phyloP scores from a whole-genome alignment of 306 rosid genomes.

The Vachellia collinsii region DNA sequence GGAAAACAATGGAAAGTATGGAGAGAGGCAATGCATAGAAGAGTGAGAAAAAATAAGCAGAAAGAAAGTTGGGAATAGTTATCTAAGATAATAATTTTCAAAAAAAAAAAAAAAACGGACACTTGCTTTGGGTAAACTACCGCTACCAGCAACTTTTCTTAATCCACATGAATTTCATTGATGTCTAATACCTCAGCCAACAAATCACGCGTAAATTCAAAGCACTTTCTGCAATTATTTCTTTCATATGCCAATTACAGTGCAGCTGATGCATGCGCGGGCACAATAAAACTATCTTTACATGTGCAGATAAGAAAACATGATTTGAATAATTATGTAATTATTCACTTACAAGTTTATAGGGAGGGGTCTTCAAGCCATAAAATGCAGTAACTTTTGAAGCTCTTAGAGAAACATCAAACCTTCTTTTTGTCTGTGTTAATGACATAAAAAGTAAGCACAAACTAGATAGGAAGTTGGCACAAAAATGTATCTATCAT shows the following conservation, averaged over 20 bases:
- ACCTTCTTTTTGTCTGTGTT: slow-evolving; percentile 51
- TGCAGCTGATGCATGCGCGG: slow-evolving; percentile 11
- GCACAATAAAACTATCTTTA: slow-evolving; percentile 29
- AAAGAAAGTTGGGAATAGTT: not conserved
- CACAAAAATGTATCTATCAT: not conserved
- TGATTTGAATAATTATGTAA: slow-evolving; percentile 18
- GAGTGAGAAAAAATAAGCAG: not conserved
- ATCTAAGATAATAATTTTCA: not conserved
- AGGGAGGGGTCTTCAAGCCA: slow-evolving; percentile 90
- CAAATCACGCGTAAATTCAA: not conserved
- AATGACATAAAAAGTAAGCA: slow-evolving; percentile 34
- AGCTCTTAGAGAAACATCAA: slow-evolving; percentile 45
- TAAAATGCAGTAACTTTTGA: slow-evolving; percentile 62
- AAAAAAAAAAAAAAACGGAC: not conserved
- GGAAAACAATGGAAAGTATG: not conserved
- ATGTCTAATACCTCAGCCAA: not conserved
- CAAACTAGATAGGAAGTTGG: slow-evolving; percentile 8
- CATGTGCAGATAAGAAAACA: not conserved
- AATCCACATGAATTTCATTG: not conserved
- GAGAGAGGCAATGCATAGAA: not conserved
- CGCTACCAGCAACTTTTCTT: not conserved
- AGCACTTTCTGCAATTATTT: slow-evolving; percentile 13
- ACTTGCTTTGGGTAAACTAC: not conserved
- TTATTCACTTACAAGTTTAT: slow-evolving; percentile 67
- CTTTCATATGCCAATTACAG: not conserved